A percentile compares a stretch with the other conserved stretches of the same genome.
Evolutionary conservation across 306 rosid genomes (phyloP).

Genomic region (Hylodesmum podocarpum): DNA sequence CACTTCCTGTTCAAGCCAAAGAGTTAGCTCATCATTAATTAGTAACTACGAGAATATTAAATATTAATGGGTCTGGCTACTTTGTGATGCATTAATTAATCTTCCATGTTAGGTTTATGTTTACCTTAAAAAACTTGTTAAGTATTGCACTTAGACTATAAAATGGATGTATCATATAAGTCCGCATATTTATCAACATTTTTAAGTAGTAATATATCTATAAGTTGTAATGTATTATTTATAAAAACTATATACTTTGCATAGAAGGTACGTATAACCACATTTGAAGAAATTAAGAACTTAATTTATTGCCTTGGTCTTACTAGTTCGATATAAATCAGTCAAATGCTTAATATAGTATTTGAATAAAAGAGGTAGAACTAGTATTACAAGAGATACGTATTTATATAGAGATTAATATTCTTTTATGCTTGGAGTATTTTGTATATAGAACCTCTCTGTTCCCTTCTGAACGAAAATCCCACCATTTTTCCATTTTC

Average conservation of each 20-base stretch:
- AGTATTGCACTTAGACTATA: neutral
- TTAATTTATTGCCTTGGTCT: neutral
- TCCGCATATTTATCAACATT: neutral
- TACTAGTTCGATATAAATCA: neutral
- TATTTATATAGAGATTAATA: no score
- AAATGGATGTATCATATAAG: neutral
- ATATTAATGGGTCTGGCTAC: neutral
- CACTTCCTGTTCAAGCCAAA: conserved; percentile 23
- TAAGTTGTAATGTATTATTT: neutral
- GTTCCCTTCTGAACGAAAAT: no score
- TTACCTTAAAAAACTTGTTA: neutral
- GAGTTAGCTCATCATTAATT: neutral
- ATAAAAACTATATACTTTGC: neutral
- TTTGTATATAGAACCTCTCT: no score
- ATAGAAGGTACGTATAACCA: neutral
- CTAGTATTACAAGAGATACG: neutral
- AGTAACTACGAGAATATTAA: neutral
- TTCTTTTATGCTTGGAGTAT: no score
- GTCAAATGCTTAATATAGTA: neutral
- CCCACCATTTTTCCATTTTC: no score
- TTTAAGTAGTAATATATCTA: neutral
- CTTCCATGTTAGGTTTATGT: neutral
- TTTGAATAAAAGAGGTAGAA: no score
- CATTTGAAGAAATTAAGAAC: neutral
- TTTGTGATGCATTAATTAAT: neutral